Conservation (phyloP, 441 rosid genomes). For the Erodium trifolium region DNA sequence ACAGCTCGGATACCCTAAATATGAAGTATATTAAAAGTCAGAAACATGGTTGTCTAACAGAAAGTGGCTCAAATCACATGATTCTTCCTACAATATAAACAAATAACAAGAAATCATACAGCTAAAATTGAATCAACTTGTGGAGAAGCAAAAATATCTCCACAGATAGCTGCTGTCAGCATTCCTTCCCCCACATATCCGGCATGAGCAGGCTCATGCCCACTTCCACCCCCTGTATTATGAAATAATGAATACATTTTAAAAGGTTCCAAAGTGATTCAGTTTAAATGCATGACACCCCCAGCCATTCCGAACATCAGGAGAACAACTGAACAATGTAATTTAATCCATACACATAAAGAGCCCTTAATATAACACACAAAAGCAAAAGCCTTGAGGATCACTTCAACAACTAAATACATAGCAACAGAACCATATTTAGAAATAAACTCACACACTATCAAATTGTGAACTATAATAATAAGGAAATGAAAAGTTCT, state of each 20-base stretch:
- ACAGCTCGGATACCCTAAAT: slow-evolving; percentile 94
- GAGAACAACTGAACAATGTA: not conserved
- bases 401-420: not conserved
- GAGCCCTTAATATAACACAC: not conserved
- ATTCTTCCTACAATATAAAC: slow-evolving; percentile 3
- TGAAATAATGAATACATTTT: not conserved
- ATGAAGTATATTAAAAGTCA: slow-evolving; percentile 15
- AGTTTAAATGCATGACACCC: not conserved
- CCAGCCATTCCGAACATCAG: not conserved
- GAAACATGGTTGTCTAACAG: slow-evolving; percentile 15
- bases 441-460: not conserved
- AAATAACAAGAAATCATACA: slow-evolving; percentile 36
- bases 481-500: not conserved
- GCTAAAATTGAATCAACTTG: slow-evolving; percentile 90
- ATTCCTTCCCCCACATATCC: slow-evolving; percentile 99
- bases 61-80: slow-evolving; percentile 1
- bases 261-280: not conserved
- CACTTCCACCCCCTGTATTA: slow-evolving; percentile 87
- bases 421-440: not conserved
- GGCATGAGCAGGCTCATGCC: slow-evolving; percentile 97
- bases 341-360: not conserved
- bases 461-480: not conserved
- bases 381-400: not conserved
- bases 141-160: slow-evolving; percentile 92
- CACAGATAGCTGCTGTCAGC: slow-evolving; percentile 94